A percentile compares a stretch with the other conserved stretches of the same genome.
Evolutionary conservation across 306 rosid genomes (phyloP).

Genomic region (cucumber (Cucumis sativus)): Cucumber_9930_V3 NC_026655.2:6603001-6603500

Average conservation of each 20-base stretch:
- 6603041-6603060: conserved; percentile 28
- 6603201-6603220: conserved; percentile 94
- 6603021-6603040: conserved; percentile 24
- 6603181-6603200: conserved; percentile 88
- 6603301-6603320: not conserved
- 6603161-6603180: conserved; percentile 80
- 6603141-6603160: conserved; percentile 75
- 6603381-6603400: conserved; percentile 55
- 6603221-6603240: conserved; percentile 56
- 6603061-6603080: conserved; percentile 20
- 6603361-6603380: conserved; percentile 42
- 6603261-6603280: not conserved
- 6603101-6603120: conserved; percentile 62
- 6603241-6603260: conserved; percentile 31
- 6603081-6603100: conserved; percentile 18
- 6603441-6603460: not conserved
- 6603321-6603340: conserved; percentile 42
- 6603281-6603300: conserved; percentile 5
- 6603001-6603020: conserved; percentile 33
- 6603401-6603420: not conserved
- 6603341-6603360: conserved; percentile 63
- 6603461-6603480: not conserved
- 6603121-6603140: conserved; percentile 92
- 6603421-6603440: not conserved
- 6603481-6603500: not conserved